Conservation (phyloP, 2,329 filamentous ascomycete genomes). For the Colletotrichum cereale region DNA sequence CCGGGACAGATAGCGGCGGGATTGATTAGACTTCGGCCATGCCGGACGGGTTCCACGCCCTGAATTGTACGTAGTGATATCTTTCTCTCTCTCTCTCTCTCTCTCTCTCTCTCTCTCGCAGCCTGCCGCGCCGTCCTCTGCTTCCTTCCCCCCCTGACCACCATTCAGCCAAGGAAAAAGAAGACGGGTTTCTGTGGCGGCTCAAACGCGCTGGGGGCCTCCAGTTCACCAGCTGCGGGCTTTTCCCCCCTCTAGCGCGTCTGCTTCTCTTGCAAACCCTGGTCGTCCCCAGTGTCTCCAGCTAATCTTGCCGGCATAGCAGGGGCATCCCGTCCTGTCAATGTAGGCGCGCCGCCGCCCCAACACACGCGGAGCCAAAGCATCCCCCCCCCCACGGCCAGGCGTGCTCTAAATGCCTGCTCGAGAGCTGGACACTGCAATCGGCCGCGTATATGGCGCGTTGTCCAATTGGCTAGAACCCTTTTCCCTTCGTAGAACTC, state of each 20-base stretch:
- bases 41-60: slow-evolving; percentile 33
- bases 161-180: not conserved
- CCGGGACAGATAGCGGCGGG: slow-evolving; percentile 19
- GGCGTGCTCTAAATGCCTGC: not conserved
- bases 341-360: not conserved
- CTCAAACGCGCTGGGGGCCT: too few species aligned
- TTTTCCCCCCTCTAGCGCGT: not conserved
- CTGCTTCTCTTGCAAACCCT: too few species aligned
- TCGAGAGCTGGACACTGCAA: slow-evolving; percentile 14
- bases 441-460: slow-evolving; percentile 12
- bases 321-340: not conserved
- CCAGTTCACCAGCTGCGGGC: not conserved
- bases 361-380: not conserved
- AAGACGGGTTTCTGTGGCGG: not conserved
- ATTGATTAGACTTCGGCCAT: slow-evolving; percentile 26
- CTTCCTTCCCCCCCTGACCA: not conserved
- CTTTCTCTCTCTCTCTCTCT: too few species aligned
- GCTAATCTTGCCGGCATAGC: not conserved
- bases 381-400: not conserved
- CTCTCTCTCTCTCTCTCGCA: too few species aligned
- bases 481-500: not conserved
- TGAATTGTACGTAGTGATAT: not conserved
- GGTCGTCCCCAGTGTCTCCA: too few species aligned
- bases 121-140: not conserved
- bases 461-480: not conserved